Evolutionary conservation across 805 yeast genomes (phyloP).

Genomic region (Metschnikowia corniflorae): DNA sequence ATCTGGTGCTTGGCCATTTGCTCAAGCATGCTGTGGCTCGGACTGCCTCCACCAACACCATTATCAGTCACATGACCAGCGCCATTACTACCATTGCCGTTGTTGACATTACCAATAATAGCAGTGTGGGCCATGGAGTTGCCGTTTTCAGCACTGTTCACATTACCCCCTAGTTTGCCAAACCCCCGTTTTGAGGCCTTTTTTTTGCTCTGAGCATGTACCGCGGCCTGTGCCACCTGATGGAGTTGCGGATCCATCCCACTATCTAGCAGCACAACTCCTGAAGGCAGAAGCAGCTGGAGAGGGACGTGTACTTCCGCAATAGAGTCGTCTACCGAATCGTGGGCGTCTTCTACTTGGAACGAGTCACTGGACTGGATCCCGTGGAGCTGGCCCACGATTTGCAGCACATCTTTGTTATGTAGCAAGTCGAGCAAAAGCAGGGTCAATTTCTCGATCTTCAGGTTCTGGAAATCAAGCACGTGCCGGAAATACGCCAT

Average conservation of each 20-base stretch:
- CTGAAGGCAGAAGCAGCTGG: slow-evolving; percentile 9
- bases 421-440: slow-evolving; percentile 32
- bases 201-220: slow-evolving; percentile 25
- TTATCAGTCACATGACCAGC: too few species aligned
- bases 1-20: slow-evolving; percentile 7
- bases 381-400: slow-evolving; percentile 28
- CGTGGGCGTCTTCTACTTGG: slow-evolving; percentile 15
- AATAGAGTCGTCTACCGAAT: slow-evolving; percentile 15
- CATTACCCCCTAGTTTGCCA: slow-evolving; percentile 5
- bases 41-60: too few species aligned
- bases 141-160: too few species aligned
- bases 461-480: slow-evolving; percentile 35
- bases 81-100: slow-evolving; percentile 1
- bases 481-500: slow-evolving; percentile 34
- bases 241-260: slow-evolving; percentile 43
- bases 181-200: slow-evolving; percentile 11
- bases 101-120: neutral
- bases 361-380: slow-evolving; percentile 23
- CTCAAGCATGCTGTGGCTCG: slow-evolving; percentile 5
- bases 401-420: slow-evolving; percentile 24
- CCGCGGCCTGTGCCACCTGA: slow-evolving; percentile 39
- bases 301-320: slow-evolving; percentile 11
- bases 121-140: too few species aligned
- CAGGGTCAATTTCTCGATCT: slow-evolving; percentile 36
- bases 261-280: slow-evolving; percentile 23